Base-by-base conservation (phyloP, 768 basidiomycete genomes). In the Boletus reticuloceps region DNA sequence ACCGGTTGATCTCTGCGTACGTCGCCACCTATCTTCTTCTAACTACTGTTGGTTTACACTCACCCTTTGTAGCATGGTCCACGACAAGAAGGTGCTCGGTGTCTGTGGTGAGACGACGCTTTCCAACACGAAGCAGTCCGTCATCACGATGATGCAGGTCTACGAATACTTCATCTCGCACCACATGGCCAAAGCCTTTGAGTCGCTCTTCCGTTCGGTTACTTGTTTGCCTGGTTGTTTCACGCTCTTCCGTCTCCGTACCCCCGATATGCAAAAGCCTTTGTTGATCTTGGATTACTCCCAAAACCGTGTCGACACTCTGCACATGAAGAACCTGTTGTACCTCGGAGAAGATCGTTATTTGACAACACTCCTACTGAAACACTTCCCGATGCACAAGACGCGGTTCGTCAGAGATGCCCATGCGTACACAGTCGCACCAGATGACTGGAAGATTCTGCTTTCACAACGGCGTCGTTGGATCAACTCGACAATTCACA, bases 121-220 rank as follows among this genome's bases (percentile, higher is more conserved):
- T 53, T 80, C 94, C 32, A 98, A 99, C 63, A 84, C 94, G 17
- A 96, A 97, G 70, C 90, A 94, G 70, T 97, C 95, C 1, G 79
- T 95, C 65, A 88, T 95, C 59, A 97, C 94, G 10, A 97, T 97
- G 94, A 91, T 95, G 88, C 94, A 98, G 79, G 96, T 98, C 32
- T 98, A 98, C 77, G 96, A 98, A 69, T 98, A 98, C 80, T 99
- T 93, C 77, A 94, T 99, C 64, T 98, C 94, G 0, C 97, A 99
- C 75, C 94, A 98, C 73, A 86, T 99, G 80, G 93, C 97, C 47
- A 99, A 99, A 72, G 93, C 96, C 2, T 98, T 99, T 74, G 97
- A 98, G 74, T 86, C 83, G 63, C 79, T 98, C 11, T 99, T 99
- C 67, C 95, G 95, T 47, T 97, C 94, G 14, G 96, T 99, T 58